Evolutionary conservation across 73 alveolate genomes (phyloP).

Genomic region (Urostyla sp.): DNA sequence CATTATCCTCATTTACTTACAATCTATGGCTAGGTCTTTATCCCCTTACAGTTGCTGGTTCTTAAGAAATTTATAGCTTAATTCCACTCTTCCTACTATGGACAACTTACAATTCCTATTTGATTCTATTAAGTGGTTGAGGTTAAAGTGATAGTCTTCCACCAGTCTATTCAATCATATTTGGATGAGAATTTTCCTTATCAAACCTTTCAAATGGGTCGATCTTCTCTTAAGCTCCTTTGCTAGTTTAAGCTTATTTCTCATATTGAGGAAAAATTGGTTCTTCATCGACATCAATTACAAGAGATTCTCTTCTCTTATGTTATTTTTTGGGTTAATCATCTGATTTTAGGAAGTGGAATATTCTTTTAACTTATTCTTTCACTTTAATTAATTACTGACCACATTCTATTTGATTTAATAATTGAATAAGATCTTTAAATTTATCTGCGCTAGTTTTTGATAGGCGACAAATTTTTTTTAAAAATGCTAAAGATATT

Average conservation of each 20-base stretch:
- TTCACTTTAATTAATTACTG: conserved; percentile 12
- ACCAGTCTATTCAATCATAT: conserved; percentile 2
- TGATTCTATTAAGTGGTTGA: not conserved
- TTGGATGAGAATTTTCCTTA: conserved; percentile 41
- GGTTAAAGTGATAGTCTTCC: conserved; percentile 34
- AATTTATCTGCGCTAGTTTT: conserved; percentile 19
- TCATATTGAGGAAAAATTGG: no score
- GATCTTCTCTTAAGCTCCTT: not conserved
- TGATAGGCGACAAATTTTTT: conserved; percentile 38
- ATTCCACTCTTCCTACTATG: conserved; percentile 11
- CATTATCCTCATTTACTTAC: not conserved
- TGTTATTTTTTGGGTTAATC: not conserved
- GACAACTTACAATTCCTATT: conserved; percentile 26
- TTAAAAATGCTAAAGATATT: conserved; percentile 30
- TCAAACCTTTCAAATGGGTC: not conserved
- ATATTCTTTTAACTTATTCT: conserved; percentile 32
- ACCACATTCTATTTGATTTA: conserved; percentile 20
- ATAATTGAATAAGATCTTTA: conserved; percentile 5
- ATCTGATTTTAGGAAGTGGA: not conserved
- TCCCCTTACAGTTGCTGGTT: conserved; percentile 42
- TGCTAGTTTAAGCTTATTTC: no score
- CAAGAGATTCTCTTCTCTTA: not conserved
- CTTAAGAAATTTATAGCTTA: conserved; percentile 20
- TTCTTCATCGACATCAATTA: conserved; percentile 37
- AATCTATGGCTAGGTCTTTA: not conserved